Evolutionary conservation across 495 filamentous ascomycete species (phyloP), one percentile per base, ranked within the genome.

Genomic region (Aspergillus panamensis): DNA sequence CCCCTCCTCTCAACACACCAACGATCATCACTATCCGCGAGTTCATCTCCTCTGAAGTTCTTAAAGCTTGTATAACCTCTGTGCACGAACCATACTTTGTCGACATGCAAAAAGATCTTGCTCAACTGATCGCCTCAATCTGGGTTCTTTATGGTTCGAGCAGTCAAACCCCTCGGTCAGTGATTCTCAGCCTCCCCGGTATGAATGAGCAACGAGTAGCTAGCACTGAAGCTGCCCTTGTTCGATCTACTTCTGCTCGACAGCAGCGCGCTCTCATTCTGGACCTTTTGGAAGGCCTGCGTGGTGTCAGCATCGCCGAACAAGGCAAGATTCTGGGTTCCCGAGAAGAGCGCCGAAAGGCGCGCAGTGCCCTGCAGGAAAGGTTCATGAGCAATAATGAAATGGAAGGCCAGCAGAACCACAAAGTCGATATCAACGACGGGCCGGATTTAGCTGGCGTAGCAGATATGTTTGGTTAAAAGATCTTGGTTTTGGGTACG

Each of bases 51-150:
- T 87, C 82, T 29, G 90, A 96, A 58, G 90, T 93, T 4, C 79
- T 95, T 20, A 88, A 87, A 74, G 85, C 88, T 0, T 89, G 86
- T 59, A 89, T 96, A 70, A 87, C 90, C 19, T 93, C 89, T 13
- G 81, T 99, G 31, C 87, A 97, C 70, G 94, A 97, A 54, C 84
- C 91, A 1, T 97, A 97, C 67, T 97, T 97, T 63, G 92, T 96
- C 40, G 94, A 99, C 56, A 83, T 92, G 65, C 94, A 99, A 65
- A 95, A 91, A 69, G 94, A 97, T 35, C 82, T 97, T 9, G 94
- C 91, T 13, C 80, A 85, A 33, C 80, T 96, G 5, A 96, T 99
- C 62, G 92, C 92, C 2, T 81, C 85, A 6, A 94, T 97, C 54
- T 80, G 95, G 67, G 78, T 86, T 6, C 76, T 87, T 20, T 96